Evolutionary conservation across 768 basidiomycete species (phyloP).

Genomic region (Epithele typhae): DNA sequence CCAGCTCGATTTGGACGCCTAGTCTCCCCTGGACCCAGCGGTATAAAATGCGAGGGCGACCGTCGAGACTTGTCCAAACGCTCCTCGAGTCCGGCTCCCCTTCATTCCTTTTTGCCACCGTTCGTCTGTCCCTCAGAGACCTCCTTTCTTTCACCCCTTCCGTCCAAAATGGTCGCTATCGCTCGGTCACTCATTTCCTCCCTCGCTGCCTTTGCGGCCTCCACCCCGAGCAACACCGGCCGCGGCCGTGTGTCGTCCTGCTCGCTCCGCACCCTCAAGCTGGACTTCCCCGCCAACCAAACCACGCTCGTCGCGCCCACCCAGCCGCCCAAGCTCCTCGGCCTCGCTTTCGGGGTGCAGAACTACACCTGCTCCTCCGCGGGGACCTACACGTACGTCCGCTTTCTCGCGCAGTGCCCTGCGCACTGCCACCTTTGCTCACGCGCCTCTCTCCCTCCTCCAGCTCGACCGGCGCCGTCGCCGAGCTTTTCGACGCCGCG

Average conservation of each 20-base stretch:
- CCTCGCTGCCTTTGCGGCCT: neutral
- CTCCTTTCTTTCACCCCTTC: no score
- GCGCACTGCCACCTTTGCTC: neutral
- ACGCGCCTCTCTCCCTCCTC: neutral
- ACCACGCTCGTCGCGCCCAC: constrained; percentile 34
- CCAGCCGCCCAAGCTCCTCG: constrained; percentile 33
- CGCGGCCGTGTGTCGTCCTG: constrained; percentile 12
- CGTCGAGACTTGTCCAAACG: no score
- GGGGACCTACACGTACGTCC: constrained; percentile 39
- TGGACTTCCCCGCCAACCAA: constrained; percentile 27
- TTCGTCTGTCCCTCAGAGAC: no score
- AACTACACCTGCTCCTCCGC: constrained; percentile 47
- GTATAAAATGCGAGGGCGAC: no score
- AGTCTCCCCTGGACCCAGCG: no score
- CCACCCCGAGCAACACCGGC: neutral
- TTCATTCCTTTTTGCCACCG: no score
- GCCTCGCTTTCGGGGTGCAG: constrained; percentile 46
- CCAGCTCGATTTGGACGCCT: no score
- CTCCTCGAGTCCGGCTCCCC: no score
- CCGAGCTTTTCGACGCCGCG: constrained; percentile 29
- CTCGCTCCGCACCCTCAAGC: constrained; percentile 19
- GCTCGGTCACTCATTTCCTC: no score
- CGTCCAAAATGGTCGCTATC: neutral
- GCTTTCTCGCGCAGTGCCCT: neutral
- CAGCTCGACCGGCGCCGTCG: constrained; percentile 40